Percentiles rank a stretch among this genome's conserved stretches.
Evolutionary conservation across 331 rosid species (phyloP).

Genomic region (Cydonia oblonga): DNA sequence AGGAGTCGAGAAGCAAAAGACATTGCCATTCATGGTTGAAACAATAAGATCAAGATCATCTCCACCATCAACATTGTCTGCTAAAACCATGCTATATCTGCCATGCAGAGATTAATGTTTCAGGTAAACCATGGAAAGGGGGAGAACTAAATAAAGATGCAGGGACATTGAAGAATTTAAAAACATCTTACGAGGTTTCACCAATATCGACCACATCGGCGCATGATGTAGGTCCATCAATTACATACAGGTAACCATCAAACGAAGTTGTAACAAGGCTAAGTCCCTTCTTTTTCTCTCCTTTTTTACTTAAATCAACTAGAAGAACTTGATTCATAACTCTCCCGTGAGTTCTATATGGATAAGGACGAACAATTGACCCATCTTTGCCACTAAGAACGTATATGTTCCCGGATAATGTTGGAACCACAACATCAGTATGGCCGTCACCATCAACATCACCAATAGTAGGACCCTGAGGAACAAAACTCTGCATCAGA

Average conservation of each 20-base stretch:
- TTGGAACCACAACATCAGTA: conserved; percentile 89
- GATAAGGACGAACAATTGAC: conserved; percentile 61
- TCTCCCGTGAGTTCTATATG: conserved; percentile 85
- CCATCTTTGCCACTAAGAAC: conserved; percentile 98
- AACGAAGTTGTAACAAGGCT: conserved; percentile 86
- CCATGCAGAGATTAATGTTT: conserved; percentile 6
- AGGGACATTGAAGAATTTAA: neutral
- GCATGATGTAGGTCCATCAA: conserved; percentile 96
- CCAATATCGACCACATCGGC: conserved; percentile 98
- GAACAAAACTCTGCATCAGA: conserved; percentile 8
- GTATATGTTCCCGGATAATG: conserved; percentile 76
- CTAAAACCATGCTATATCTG: conserved; percentile 98
- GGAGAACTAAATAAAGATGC: neutral
- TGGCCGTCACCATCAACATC: conserved; percentile 95
- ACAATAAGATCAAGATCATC: conserved; percentile 95
- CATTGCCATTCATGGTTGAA: conserved; percentile 94
- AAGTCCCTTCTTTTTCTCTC: conserved; percentile 76
- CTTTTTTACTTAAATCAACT: conserved; percentile 64
- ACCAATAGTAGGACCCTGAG: conserved; percentile 81
- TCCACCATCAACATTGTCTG: conserved; percentile 98
- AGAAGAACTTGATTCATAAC: conserved; percentile 91
- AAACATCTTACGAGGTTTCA: conserved; percentile 88
- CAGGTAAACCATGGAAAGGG: conserved; percentile 8
- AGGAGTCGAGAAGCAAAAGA: conserved; percentile 93
- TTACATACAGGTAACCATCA: conserved; percentile 87